Percentiles rank a stretch among this genome's conserved stretches.
Conservation (phyloP, 495 filamentous ascomycete species). For the Apodospora peruviana region DNA sequence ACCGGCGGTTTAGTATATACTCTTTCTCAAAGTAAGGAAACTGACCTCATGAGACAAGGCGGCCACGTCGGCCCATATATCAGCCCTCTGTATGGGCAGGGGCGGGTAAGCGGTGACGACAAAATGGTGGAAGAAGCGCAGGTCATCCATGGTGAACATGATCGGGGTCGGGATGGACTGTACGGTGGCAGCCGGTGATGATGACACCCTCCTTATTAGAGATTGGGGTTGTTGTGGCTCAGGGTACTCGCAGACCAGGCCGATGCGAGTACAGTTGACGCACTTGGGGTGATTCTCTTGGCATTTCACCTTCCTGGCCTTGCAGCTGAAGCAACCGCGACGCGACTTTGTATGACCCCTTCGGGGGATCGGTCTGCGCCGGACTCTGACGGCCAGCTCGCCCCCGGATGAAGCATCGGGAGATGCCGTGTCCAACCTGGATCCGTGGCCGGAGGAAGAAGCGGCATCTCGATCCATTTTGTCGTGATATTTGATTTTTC, state of each 20-base stretch:
- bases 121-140: constrained; percentile 55
- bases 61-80: constrained; percentile 45
- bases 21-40: background rate
- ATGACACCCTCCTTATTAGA: background rate
- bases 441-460: too few relatives aligned
- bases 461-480: too few relatives aligned
- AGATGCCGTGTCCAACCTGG: too few relatives aligned
- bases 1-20: background rate
- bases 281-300: constrained; percentile 48
- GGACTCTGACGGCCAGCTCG: constrained; percentile 5
- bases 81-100: constrained; percentile 45
- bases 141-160: constrained; percentile 37
- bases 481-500: too few relatives aligned
- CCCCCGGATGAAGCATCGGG: too few relatives aligned
- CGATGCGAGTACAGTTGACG: constrained; percentile 45
- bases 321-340: constrained; percentile 52
- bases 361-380: constrained; percentile 27
- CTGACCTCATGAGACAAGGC: constrained; percentile 42
- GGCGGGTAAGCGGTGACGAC: constrained; percentile 48
- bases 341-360: constrained; percentile 52
- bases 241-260: constrained; percentile 48
- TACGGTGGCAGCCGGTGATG: constrained; percentile 10
- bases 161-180: constrained; percentile 14
- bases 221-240: background rate
- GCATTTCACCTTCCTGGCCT: constrained; percentile 52